These are phyloP conservation scores for Aspergillus ibericus DNA, from an alignment of 2,329 filamentous ascomycete species.

Conservation along the genomic window DNA sequence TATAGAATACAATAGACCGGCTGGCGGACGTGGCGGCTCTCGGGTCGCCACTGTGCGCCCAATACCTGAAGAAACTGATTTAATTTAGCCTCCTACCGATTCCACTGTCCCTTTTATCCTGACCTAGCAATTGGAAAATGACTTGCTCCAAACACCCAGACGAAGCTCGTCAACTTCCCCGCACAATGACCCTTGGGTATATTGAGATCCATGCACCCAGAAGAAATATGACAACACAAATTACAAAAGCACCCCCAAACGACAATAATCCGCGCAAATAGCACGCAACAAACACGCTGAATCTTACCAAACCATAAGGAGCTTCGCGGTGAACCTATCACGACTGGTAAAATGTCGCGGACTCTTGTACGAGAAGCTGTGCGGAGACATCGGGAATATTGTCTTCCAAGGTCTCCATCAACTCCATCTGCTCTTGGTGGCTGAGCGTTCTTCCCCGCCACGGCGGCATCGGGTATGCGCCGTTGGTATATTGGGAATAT, in stretches of 20 bases:
- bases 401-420: slow-evolving; percentile 74
- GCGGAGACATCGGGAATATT: slow-evolving; percentile 51
- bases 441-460: slow-evolving; percentile 67
- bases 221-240: background rate
- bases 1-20: background rate
- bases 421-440: slow-evolving; percentile 76
- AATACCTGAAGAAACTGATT: background rate
- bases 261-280: background rate
- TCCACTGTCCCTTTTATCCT: background rate
- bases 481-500: slow-evolving; percentile 50
- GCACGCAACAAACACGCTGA: background rate
- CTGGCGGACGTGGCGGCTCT: background rate
- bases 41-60: background rate
- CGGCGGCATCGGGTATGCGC: slow-evolving; percentile 46
- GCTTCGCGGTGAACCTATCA: slow-evolving; percentile 13
- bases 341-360: slow-evolving; percentile 44
- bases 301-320: background rate
- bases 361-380: slow-evolving; percentile 39
- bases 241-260: background rate
- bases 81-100: background rate
- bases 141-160: slow-evolving; percentile 11
- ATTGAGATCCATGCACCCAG: slow-evolving; percentile 6
- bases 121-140: background rate
- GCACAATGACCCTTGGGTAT: slow-evolving; percentile 10
- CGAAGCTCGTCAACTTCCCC: slow-evolving; percentile 7